Base-by-base conservation (phyloP, 2,329 filamentous ascomycete species). In the Ceratocystis destructans region DNA sequence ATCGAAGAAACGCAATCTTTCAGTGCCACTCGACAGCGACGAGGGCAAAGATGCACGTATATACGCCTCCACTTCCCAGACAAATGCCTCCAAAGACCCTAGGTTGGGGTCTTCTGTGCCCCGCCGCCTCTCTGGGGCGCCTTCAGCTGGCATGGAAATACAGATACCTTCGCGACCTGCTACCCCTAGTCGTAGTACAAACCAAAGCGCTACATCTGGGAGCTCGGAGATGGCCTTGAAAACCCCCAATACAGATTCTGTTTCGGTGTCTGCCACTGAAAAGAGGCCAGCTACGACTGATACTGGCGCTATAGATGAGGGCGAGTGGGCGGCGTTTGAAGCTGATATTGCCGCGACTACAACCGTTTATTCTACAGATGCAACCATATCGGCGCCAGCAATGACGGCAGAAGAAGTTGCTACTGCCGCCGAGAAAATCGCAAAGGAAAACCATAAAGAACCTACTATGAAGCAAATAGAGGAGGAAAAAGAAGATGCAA, bases 281-380 rank as follows among this genome's bases (percentile, higher is more conserved):
- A 48, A 61, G 45, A 66, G 41, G 55, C 69, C 20, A 44, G 3
- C 55, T 10, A 59, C 15, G 10, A 22, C 57, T 46, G 25, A 25
- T 64, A 70, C 53, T 67, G 70, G 20, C 69, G 76, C 8, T 4
- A 15, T 79, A 7, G 85, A 92, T 73, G 89, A 96, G 72, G 84
- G 87, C 65, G 89, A 94, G 75, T 94, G 89, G 88, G 87, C 89
- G 1, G 89, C 89, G 7, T 95, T 96, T 73, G 87, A 96, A 73
- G 88, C 88, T 2, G 89, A 96, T 65, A 85, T 96, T 66, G 87
- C 85, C 20, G 76, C 77, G 37, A 73, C 77, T 28, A 70, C 73
- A 33, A 72, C 72, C 1, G 71, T 76, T 1, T 75, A 75, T 33
- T 55, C 69, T 71, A 55, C 57, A 50, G 79, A 82, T 67, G 85